Evolutionary conservation across 1,139 yeast genomes (phyloP), one percentile per base, ranked within the genome.

Genomic region (Geotrichum macrosporum): DNA sequence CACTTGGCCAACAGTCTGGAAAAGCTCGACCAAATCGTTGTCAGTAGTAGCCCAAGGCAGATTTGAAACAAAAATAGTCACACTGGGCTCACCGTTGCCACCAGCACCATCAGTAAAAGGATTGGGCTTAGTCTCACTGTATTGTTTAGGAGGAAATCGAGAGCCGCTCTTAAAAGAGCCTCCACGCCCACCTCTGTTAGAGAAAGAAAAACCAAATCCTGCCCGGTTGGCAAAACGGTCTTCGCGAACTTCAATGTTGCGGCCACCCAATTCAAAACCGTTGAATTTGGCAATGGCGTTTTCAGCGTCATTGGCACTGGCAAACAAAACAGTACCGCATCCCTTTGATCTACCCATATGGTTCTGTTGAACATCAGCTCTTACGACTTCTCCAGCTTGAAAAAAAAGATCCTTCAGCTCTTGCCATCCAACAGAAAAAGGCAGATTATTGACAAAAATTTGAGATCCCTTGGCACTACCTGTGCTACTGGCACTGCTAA

Each of bases 251-350:
- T 73, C 89, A 52, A 89, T 86, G 69, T 82, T 88, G 67, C 84
- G 84, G 63, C 89, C 95, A 67, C 86, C 84, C 74, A 87, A 80
- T 64, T 84, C 80, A 89, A 84, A 85, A 70, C 96, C 96, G 71
- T 88, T 87, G 65, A 87, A 89, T 65, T 80, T 83, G 68, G 82
- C 92, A 66, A 88, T 84, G 56, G 96, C 96, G 62, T 85, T 87
- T 54, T 74, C 73, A 53, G 97, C 97, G 60, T 94, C 87, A 65
- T 83, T 89, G 53, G 57, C 84, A 53, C 82, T 79, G 67, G 85
- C 95, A 70, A 84, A 88, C 67, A 85, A 89, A 56, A 89, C 96
- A 44, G 84, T 83, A 50, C 96, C 97, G 59, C 79, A 81, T 1
- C 96, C 96, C 66, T 83, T 77, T 2, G 96, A 85, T 58, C 84